Percentiles rank a stretch among this genome's conserved stretches.
Conservation (phyloP, 177 flowering plant species). For the Viscum album region DNA sequence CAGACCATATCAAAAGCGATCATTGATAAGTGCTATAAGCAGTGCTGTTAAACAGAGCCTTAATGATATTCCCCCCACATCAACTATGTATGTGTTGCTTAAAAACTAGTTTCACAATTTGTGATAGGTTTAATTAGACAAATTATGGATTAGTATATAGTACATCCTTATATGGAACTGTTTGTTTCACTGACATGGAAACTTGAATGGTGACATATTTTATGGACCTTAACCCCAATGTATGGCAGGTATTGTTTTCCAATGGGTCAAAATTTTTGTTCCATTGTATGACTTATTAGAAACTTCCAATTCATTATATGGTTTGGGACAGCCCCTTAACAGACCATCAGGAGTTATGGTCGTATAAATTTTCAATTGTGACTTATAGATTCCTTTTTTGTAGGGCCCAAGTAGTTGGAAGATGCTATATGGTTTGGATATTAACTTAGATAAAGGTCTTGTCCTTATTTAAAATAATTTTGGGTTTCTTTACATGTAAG, state of each 20-base stretch:
- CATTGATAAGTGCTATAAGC: too few relatives aligned
- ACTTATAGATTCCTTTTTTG: too few relatives aligned
- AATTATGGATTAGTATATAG: slow-evolving; percentile 65
- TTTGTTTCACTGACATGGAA: slow-evolving; percentile 78
- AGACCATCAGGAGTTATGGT: too few relatives aligned
- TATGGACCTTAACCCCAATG: slow-evolving; percentile 80
- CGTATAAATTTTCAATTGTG: too few relatives aligned
- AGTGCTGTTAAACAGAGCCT: too few relatives aligned
- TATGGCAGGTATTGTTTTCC: slow-evolving; percentile 65
- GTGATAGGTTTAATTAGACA: slow-evolving; percentile 61
- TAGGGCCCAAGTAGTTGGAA: slow-evolving; percentile 63
- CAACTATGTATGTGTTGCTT: background rate
- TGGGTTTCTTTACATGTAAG: slow-evolving; percentile 68
- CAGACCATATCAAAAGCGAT: too few relatives aligned
- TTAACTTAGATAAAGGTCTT: slow-evolving; percentile 54
- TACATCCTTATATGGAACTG: slow-evolving; percentile 90
- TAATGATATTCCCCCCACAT: too few relatives aligned
- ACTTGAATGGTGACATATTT: slow-evolving; percentile 57
- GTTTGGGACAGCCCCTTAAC: too few relatives aligned
- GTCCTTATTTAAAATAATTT: slow-evolving; percentile 79
- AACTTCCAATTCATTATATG: too few relatives aligned
- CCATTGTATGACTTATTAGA: too few relatives aligned
- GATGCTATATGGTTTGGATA: slow-evolving; percentile 93
- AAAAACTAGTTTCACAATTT: too few relatives aligned
- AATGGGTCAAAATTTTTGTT: background rate